Evolutionary conservation across 129 eudicot genomes (phyloP).

Genomic region (Artemisia tridentata): DNA sequence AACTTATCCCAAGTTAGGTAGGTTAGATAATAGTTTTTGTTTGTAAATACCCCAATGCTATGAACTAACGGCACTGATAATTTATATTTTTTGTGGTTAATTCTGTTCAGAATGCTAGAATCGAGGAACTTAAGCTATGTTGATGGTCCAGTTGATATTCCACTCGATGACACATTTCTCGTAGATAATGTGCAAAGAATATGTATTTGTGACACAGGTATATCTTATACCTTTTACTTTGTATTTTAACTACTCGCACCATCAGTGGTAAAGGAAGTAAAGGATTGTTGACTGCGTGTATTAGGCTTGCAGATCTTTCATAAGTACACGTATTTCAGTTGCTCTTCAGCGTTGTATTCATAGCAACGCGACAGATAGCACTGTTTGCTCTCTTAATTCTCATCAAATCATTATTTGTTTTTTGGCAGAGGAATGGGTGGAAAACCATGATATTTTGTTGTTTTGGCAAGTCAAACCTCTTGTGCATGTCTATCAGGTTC

Average conservation of each 20-base stretch:
- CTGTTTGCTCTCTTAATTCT: too few species aligned
- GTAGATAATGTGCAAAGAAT: constrained; percentile 73
- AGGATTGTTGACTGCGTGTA: constrained; percentile 8
- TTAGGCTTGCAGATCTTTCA: not conserved
- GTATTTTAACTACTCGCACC: not conserved
- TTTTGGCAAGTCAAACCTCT: constrained; percentile 98
- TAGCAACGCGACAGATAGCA: not conserved
- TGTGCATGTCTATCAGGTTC: constrained; percentile 94
- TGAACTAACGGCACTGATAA: constrained; percentile 3
- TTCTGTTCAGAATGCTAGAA: constrained; percentile 72
- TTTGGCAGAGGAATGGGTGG: too few species aligned
- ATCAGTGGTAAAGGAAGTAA: not conserved
- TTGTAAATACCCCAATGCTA: not conserved
- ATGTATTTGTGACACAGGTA: constrained; percentile 88
- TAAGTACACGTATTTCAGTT: constrained; percentile 2
- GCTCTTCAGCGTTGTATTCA: not conserved
- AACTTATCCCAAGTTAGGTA: not conserved
- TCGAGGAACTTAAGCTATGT: constrained; percentile 80
- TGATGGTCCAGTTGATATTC: constrained; percentile 84
- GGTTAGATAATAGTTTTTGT: not conserved
- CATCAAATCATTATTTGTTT: too few species aligned
- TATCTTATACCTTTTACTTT: not conserved
- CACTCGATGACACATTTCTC: constrained; percentile 61
- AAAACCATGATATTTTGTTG: constrained; percentile 65
- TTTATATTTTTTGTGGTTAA: not conserved